A percentile compares a stretch with the other conserved stretches of the same genome.
These are phyloP conservation scores for Trypethelium eluteriae DNA, from an alignment of 495 filamentous ascomycete species.

Conservation along the genomic window DNA sequence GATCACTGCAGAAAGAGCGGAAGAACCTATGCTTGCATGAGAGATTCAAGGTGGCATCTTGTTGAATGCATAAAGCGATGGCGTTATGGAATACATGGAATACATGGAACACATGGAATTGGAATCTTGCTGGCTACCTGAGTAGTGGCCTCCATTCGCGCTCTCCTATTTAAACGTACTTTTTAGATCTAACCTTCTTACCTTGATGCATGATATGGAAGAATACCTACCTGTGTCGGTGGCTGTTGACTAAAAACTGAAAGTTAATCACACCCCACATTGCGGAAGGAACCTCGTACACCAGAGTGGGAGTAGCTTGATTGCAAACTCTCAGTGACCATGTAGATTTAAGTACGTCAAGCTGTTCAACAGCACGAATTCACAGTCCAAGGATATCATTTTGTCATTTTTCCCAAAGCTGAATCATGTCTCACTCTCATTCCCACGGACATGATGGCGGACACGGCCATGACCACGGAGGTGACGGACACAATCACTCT, in stretches of 20 bases:
- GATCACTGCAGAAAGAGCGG: constrained; percentile 22
- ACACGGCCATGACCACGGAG: constrained; percentile 38
- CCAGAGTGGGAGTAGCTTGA: background rate
- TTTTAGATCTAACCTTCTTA: too few relatives aligned
- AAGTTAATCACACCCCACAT: background rate
- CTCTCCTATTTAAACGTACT: too few relatives aligned
- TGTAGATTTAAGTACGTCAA: background rate
- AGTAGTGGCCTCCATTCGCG: too few relatives aligned
- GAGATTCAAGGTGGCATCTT: constrained; percentile 3
- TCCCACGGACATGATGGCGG: constrained; percentile 34
- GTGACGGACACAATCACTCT: constrained; percentile 61
- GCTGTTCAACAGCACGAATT: background rate
- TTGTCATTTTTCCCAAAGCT: background rate
- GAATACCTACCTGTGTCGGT: too few relatives aligned
- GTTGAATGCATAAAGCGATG: constrained; percentile 22
- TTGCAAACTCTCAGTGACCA: background rate
- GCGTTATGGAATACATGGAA: constrained; percentile 12
- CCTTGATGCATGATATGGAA: too few relatives aligned
- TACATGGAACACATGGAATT: background rate
- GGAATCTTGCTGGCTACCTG: too few relatives aligned
- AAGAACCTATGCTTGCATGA: constrained; percentile 29
- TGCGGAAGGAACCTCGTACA: background rate
- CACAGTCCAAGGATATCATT: background rate
- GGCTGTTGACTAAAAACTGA: background rate
- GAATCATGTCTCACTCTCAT: constrained; percentile 21